Percentiles rank a stretch among this genome's conserved stretches.
Evolutionary conservation across 2,329 filamentous ascomycete species (phyloP).

Genomic region (Knufia fluminis): DNA sequence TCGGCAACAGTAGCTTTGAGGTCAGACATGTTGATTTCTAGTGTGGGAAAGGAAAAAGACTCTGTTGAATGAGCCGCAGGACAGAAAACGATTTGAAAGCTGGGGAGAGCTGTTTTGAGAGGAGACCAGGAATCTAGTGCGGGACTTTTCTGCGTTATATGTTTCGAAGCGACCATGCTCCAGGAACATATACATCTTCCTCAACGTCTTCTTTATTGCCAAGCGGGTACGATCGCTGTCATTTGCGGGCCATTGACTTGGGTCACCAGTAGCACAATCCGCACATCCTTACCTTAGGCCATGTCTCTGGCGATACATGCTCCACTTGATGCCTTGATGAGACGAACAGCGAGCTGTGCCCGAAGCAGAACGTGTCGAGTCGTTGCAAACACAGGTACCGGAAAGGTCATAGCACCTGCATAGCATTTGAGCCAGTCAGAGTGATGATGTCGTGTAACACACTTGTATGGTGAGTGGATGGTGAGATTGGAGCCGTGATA

Average conservation of each 20-base stretch:
- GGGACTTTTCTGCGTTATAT: not conserved
- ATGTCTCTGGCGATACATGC: not conserved
- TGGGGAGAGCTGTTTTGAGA: not conserved
- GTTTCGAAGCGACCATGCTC: not conserved
- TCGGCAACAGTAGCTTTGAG: slow-evolving; percentile 57
- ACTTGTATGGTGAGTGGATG: not conserved
- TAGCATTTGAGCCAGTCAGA: slow-evolving; percentile 15
- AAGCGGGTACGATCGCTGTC: not conserved
- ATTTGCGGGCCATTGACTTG: not conserved
- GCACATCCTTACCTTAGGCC: not conserved
- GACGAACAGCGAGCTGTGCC: not conserved
- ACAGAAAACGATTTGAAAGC: not conserved
- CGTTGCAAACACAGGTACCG: not conserved
- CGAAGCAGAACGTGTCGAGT: not conserved
- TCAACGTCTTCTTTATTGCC: not conserved
- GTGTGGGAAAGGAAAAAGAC: not conserved
- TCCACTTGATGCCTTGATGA: not conserved
- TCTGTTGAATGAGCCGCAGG: slow-evolving; percentile 4
- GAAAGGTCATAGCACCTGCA: slow-evolving; percentile 10
- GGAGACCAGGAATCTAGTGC: not conserved
- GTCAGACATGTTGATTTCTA: slow-evolving; percentile 53
- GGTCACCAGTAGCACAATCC: not conserved
- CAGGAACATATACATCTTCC: not conserved
- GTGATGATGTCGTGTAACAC: slow-evolving; percentile 19
- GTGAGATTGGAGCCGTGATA: not conserved